These are phyloP conservation scores for Canariomyces notabilis DNA, from an alignment of 2,329 filamentous ascomycete species.

Conservation along the genomic window DNA sequence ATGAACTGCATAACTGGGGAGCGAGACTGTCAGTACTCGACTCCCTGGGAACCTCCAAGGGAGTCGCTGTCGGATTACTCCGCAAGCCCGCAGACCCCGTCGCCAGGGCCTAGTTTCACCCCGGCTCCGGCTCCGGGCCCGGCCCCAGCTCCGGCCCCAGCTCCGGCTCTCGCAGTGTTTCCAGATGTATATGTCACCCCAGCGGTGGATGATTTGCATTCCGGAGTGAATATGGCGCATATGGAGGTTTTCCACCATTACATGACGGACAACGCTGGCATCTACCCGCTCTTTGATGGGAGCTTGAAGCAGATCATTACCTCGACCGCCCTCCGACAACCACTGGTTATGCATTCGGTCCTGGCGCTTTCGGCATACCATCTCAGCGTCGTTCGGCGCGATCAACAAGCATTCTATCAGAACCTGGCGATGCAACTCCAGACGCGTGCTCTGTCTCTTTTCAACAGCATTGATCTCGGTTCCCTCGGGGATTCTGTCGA, in stretches of 20 bases:
- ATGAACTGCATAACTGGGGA: slow-evolving; percentile 29
- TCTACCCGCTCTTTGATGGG: slow-evolving; percentile 14
- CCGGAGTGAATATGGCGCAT: slow-evolving; percentile 25
- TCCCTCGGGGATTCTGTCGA: slow-evolving; percentile 25
- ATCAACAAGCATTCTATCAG: slow-evolving; percentile 26
- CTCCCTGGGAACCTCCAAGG: slow-evolving; percentile 2
- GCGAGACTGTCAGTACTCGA: slow-evolving; percentile 26
- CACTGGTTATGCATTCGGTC: slow-evolving; percentile 35
- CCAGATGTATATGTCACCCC: slow-evolving; percentile 5
- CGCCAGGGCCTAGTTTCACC: not conserved
- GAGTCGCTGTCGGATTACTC: slow-evolving; percentile 10
- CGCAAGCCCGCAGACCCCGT: slow-evolving; percentile 10
- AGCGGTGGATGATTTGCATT: slow-evolving; percentile 8
- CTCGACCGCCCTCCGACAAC: slow-evolving; percentile 25
- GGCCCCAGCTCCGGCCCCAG: no score
- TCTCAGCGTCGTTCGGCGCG: slow-evolving; percentile 27
- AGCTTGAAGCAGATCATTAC: slow-evolving; percentile 17
- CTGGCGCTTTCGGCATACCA: slow-evolving; percentile 37
- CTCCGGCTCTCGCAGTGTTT: slow-evolving; percentile 3
- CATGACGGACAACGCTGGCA: slow-evolving; percentile 11
- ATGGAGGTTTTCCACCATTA: slow-evolving; percentile 29
- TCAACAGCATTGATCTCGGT: slow-evolving; percentile 29
- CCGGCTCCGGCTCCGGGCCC: no score
- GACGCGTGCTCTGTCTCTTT: slow-evolving; percentile 38
- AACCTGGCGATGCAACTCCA: slow-evolving; percentile 41